A percentile compares a stretch with the other conserved stretches of the same genome.
phyloP scores from a whole-genome alignment of 306 rosid genomes.

The Senna tora region DNA sequence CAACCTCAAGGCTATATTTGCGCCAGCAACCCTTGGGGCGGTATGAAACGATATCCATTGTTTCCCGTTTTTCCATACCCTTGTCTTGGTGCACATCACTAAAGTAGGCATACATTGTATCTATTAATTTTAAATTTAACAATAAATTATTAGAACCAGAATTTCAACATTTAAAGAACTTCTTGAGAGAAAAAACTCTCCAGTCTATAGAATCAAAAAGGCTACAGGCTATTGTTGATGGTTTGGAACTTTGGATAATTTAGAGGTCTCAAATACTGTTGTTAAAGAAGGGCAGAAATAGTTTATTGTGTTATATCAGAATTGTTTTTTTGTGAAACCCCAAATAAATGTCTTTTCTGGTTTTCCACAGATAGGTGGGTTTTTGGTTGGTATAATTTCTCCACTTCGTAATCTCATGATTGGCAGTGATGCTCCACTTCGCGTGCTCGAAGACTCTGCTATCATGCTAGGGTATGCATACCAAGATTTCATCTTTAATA shows the following conservation, averaged over 20 bases:
- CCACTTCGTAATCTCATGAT: slow-evolving; percentile 50
- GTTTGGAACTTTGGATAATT: background rate
- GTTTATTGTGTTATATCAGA: background rate
- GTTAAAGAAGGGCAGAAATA: background rate
- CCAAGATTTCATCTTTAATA: slow-evolving; percentile 16
- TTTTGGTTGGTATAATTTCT: slow-evolving; percentile 63
- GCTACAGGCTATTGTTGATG: background rate
- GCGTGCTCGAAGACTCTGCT: slow-evolving; percentile 68
- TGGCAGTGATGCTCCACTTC: slow-evolving; percentile 72
- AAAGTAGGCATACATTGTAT: background rate
- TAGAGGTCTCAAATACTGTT: background rate
- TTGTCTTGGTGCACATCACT: no score
- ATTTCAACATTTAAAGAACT: no score
- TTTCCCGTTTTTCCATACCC: background rate
- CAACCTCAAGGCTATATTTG: slow-evolving; percentile 61
- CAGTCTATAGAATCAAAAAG: no score
- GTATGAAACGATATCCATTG: slow-evolving; percentile 44
- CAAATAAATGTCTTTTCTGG: background rate
- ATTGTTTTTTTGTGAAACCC: background rate
- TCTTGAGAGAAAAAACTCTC: no score
- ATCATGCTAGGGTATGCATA: slow-evolving; percentile 66
- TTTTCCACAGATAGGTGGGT: slow-evolving; percentile 61
- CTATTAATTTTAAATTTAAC: background rate
- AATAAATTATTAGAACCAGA: no score
- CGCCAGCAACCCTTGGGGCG: slow-evolving; percentile 87